Base-by-base conservation (phyloP, 176 grass and related monocot genomes). In the Zoysia pacifica region DNA sequence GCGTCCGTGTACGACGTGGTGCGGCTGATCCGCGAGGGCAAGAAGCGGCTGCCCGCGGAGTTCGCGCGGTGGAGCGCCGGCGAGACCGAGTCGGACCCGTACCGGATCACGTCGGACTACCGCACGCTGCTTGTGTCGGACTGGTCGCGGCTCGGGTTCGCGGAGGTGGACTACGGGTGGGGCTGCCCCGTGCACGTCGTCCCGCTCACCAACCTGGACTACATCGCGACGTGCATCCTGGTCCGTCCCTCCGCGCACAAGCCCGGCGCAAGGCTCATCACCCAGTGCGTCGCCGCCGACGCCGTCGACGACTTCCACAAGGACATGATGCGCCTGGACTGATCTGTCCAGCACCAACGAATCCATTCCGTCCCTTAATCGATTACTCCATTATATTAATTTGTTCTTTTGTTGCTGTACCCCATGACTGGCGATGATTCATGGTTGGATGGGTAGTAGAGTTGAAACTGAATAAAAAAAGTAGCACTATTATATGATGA, bases 161-260 rank as follows among this genome's bases (percentile, higher is more conserved):
- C 84, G 15, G 87, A 94, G 91, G 91, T 97, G 71, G 91, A 97
- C 73, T 97, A 97, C 72, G 94, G 94, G 18, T 97, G 94, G 94
- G 94, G 94, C 0, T 72, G 60, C 50, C 94, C 94, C 9, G 89
- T 94, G 64, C 94, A 97, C 67, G 94, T 97, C 7, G 91, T 97
- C 63, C 94, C 94, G 19, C 86, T 97, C 28, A 88, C 94, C 16
- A 97, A 97, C 82, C 88, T 90, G 0, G 94, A 97, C 82, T 91
- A 94, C 91, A 91, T 97, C 74, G 91, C 94, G 48, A 97, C 94
- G 19, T 97, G 94, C 86, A 94, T 97, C 77, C 82, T 97, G 38
- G 94, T 97, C 13, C 65, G 71, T 3, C 94, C 94, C 3, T 89
- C 91, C 1, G 85, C 87, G 11, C 87, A 87, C 87, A 97, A 97